Percentiles rank a stretch among this genome's conserved stretches.
Conservation (phyloP, 192 early-diverging fungal genomes). For the Coemansia furcata region DNA sequence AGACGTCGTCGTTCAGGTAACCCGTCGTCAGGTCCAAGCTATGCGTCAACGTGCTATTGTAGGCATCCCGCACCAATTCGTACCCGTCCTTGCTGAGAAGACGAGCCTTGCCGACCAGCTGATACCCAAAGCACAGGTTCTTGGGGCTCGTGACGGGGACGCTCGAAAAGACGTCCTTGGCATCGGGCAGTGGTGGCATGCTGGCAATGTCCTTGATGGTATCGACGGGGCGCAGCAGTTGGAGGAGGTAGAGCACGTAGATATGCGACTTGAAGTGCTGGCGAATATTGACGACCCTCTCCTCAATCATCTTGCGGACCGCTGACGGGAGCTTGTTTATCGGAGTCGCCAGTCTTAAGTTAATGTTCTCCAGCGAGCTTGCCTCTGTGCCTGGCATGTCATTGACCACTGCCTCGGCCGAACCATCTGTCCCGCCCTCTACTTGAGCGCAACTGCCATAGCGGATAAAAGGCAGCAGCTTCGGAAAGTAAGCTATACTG, state of each 20-base stretch:
- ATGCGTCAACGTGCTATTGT: neutral
- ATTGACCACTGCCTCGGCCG: neutral
- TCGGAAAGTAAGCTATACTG: constrained; percentile 10
- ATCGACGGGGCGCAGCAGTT: constrained; percentile 29
- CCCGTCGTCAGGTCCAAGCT: neutral
- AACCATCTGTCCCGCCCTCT: neutral
- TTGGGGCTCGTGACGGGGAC: neutral
- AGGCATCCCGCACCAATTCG: neutral
- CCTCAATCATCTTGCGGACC: neutral
- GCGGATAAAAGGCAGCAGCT: constrained; percentile 21
- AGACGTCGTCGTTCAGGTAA: constrained; percentile 19
- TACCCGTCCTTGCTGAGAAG: constrained; percentile 23
- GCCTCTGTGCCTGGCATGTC: neutral
- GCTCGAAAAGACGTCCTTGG: constrained; percentile 16
- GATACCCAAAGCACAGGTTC: constrained; percentile 19
- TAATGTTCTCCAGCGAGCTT: constrained; percentile 20
- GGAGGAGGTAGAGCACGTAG: constrained; percentile 19
- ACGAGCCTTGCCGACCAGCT: constrained; percentile 31
- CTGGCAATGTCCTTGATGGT: constrained; percentile 8
- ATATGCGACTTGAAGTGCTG: constrained; percentile 13
- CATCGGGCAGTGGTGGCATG: constrained; percentile 19
- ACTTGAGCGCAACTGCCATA: constrained; percentile 10
- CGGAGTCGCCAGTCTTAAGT: constrained; percentile 23
- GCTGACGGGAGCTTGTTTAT: constrained; percentile 19
- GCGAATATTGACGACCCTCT: neutral